Conservation (phyloP, 2,329 filamentous ascomycete genomes). For the Diplodia sapinea region DNA sequence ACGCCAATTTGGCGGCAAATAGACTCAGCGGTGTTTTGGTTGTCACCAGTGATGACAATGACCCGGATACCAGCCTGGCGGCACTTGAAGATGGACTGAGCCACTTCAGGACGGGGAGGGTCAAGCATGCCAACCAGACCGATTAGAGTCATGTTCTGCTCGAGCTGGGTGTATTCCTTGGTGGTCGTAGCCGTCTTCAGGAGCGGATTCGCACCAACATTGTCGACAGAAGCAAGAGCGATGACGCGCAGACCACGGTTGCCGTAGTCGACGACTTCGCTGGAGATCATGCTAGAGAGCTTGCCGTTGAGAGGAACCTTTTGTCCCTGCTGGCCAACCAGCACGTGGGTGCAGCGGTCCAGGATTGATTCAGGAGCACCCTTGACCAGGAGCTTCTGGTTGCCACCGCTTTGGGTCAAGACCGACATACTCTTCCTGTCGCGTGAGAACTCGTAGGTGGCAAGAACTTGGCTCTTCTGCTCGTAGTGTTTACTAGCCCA, state of each 20-base stretch:
- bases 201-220: slow-evolving; percentile 73
- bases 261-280: slow-evolving; percentile 87
- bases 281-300: slow-evolving; percentile 71
- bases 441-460: slow-evolving; percentile 95
- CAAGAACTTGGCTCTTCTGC: slow-evolving; percentile 72
- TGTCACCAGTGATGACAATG: slow-evolving; percentile 97
- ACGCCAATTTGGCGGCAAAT: slow-evolving; percentile 98
- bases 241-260: slow-evolving; percentile 94
- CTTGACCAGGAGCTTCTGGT: slow-evolving; percentile 89
- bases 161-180: slow-evolving; percentile 81
- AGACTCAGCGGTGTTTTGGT: slow-evolving; percentile 94
- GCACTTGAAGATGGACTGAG: slow-evolving; percentile 84
- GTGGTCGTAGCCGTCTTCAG: slow-evolving; percentile 78
- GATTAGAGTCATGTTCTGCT: slow-evolving; percentile 92
- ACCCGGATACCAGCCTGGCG: slow-evolving; percentile 93
- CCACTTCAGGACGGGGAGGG: slow-evolving; percentile 90
- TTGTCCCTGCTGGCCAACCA: slow-evolving; percentile 80
- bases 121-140: slow-evolving; percentile 97
- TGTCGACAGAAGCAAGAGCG: slow-evolving; percentile 83
- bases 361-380: slow-evolving; percentile 94
- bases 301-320: slow-evolving; percentile 73
- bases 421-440: slow-evolving; percentile 99
- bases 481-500: slow-evolving; percentile 86
- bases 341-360: slow-evolving; percentile 83
- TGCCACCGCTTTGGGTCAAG: slow-evolving; percentile 71